These are phyloP conservation scores for Mycena galericulata DNA, from an alignment of 768 basidiomycete genomes.

Conservation along the genomic window DNA sequence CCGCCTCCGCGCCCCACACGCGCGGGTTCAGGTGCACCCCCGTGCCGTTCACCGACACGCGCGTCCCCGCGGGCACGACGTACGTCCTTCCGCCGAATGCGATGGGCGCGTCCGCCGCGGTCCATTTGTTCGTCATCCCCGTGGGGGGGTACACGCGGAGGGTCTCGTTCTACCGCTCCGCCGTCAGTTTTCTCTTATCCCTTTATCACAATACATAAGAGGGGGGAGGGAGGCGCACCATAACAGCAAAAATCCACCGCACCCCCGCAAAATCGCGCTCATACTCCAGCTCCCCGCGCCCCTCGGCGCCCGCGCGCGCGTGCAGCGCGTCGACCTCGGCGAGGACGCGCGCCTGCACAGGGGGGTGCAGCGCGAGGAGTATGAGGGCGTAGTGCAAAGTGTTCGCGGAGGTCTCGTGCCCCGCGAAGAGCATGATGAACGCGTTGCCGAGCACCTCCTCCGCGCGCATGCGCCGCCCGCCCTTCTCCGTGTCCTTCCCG, in stretches of 20 bases:
- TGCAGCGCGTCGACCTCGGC: slow-evolving; percentile 28
- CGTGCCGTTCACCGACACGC: slow-evolving; percentile 10
- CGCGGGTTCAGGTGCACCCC: slow-evolving; percentile 15
- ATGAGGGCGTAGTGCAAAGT: slow-evolving; percentile 32
- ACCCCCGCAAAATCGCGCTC: too few species aligned
- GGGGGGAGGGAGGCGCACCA: too few species aligned
- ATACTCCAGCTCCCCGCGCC: slow-evolving; percentile 11
- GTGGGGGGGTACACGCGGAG: slow-evolving; percentile 22
- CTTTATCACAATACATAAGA: too few species aligned
- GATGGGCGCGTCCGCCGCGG: not conserved
- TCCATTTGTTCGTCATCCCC: slow-evolving; percentile 29
- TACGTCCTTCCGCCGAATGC: not conserved
- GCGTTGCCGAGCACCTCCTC: slow-evolving; percentile 24
- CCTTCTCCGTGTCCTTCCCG: too few species aligned
- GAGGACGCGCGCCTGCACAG: slow-evolving; percentile 28
- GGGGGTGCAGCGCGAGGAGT: slow-evolving; percentile 29
- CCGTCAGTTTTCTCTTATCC: too few species aligned
- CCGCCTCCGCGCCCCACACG: slow-evolving; percentile 26
- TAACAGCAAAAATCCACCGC: too few species aligned
- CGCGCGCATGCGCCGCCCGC: slow-evolving; percentile 5
- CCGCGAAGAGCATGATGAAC: slow-evolving; percentile 23
- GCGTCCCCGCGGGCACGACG: slow-evolving; percentile 20
- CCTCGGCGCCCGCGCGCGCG: slow-evolving; percentile 12
- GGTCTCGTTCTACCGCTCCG: slow-evolving; percentile 27
- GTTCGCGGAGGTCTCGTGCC: slow-evolving; percentile 32